Base-by-base conservation (phyloP, 1,139 yeast genomes). In the Diutina pseudorugosa region DNA sequence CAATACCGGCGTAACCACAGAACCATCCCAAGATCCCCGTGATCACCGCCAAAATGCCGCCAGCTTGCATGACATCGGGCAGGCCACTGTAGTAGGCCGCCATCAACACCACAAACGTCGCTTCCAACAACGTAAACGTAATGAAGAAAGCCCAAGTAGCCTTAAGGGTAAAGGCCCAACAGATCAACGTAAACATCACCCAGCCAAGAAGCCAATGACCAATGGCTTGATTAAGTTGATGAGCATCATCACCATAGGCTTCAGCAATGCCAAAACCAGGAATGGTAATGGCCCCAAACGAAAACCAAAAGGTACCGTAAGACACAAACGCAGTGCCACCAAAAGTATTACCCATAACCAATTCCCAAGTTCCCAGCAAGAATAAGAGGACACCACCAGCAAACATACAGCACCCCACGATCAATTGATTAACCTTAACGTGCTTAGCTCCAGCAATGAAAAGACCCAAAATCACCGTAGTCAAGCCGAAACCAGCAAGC, bases 31-130 rank as follows among this genome's bases (percentile, higher is more conserved):
- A 61, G 49, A 67, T 59, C 0, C 77, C 68, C 45, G 76, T 64
- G 36, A 76, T 62, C 54, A 74, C 68, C n/a, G 73, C 70, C 56
- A 72, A 59, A 20, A 74, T 72, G 52, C 80, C 80, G 27, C 79
- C 70, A 49, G 75, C 80, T 52, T 65, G 67, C 50, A 65, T 57
- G 53, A 66, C 61, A 25, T 65, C 59, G 23, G 60, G 59, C 30
- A 62, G 70, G 18, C 65, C 69, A 23, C 71, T 64, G 55, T 76
- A 66, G 41, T 66, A 66, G 3, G 75, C 75, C 51, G 68, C 75
- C 27, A 77, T 73, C 58, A 72, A 66, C 44, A 74, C 62, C 47
- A 73, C 58, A 61, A 74, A 71, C 48, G 75, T 73, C 55, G 73
- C 53, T 58, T 66, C 67, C 53, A 75, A 65, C 51, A 62, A 61